These are phyloP conservation scores for Capniomyces stellatus DNA, from an alignment of 371 early-diverging fungal genomes.

Conservation along the genomic window DNA sequence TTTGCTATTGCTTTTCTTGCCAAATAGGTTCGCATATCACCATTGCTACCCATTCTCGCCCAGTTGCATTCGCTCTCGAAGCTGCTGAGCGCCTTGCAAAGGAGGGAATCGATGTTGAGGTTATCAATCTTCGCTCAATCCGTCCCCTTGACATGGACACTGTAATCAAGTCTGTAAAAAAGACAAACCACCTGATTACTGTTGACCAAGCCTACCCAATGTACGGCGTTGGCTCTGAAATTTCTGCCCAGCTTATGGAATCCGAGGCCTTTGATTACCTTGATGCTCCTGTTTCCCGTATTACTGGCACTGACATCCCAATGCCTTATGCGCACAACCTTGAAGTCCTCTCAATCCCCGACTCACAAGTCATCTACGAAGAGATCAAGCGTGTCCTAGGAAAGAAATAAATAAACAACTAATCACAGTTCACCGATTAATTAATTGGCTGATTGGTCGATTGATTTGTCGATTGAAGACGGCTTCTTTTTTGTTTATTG, in stretches of 20 bases:
- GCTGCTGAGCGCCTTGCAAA: conserved; percentile 80
- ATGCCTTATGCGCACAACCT: conserved; percentile 97
- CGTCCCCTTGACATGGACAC: conserved; percentile 92
- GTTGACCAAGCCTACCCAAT: conserved; percentile 97
- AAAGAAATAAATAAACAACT: no score
- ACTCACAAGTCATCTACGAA: conserved; percentile 62
- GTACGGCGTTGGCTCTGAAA: conserved; percentile 95
- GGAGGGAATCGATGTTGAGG: conserved; percentile 43
- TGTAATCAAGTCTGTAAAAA: conserved; percentile 83
- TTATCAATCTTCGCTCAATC: conserved; percentile 97
- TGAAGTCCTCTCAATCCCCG: conserved; percentile 82
- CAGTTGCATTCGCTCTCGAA: conserved; percentile 78
- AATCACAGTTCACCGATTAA: no score
- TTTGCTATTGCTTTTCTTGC: no score
- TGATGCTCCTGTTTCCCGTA: conserved; percentile 87
- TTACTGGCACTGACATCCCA: conserved; percentile 96
- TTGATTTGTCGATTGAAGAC: no score
- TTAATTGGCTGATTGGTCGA: no score
- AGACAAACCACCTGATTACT: conserved; percentile 93
- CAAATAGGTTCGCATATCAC: conserved; percentile 54
- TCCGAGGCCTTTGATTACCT: conserved; percentile 88
- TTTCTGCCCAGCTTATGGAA: conserved; percentile 93
- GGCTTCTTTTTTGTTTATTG: no score
- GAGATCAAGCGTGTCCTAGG: conserved; percentile 41
- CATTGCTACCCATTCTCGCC: conserved; percentile 85